Evolutionary conservation across 345 rosid genomes (phyloP), one percentile per base, ranked within the genome.

Genomic region (Sisymbrium altissimum): DNA sequence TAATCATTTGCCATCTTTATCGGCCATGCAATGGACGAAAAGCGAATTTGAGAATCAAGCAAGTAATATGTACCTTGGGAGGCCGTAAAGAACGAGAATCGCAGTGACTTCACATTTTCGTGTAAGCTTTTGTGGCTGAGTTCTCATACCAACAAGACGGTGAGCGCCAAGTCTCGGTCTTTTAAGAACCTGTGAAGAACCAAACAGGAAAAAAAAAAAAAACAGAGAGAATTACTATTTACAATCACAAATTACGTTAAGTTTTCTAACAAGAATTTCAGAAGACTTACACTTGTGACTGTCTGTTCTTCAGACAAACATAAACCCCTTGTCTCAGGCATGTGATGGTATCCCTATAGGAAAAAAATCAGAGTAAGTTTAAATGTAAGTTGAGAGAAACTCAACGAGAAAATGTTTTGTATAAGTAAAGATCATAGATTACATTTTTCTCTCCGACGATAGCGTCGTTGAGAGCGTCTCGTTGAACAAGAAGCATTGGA

Each of bases 231-330:
- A 40, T 12, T n/a, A 54, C 2, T 29, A 44, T 70, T 56, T 33
- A 46, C 44, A 40, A 8, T 21, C 3, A 63, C 0, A 33, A 52
- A 21, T 14, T 12, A 43, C 15, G 54, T 3, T 7, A 50, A 39
- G 68, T 40, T 59, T 30, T 41, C 27, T 17, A 17, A 27, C 48
- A 48, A 50, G 41, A 45, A 38, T 48, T 56, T 39, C 1, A 30
- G 65, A 46, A 48, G 14, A 64, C 93, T 52, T 90, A 95, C 99
- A 80, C 92, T 91, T 52, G 93, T 78, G 48, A 92, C 92, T 10
- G 97, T 95, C 67, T 89, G 99, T 74, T 95, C 97, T 82, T 92
- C 99, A 19, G 97, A 95, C 70, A 95, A 89, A 66, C 99, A 92
- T 60, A 95, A 83, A n/a, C 99, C 97, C 61, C 97, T 85, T 49